phyloP scores from a whole-genome alignment of 139 green algal species.

The Chlorella ohadii region DNA sequence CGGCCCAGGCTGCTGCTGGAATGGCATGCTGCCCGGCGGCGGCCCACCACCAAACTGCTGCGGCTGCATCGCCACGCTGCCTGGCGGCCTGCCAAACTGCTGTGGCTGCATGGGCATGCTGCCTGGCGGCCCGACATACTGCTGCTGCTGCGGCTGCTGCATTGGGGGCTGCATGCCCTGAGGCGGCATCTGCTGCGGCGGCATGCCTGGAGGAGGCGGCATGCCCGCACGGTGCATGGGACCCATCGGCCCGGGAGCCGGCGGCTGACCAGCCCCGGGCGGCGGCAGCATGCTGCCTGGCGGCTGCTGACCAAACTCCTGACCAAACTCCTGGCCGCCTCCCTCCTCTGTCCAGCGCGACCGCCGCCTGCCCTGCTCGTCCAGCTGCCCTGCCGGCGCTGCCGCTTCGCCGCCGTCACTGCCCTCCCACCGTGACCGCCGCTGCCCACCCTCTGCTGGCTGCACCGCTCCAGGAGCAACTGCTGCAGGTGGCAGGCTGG shows the following conservation, averaged over 20 bases:
- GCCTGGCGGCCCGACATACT: neutral
- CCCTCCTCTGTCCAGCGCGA: neutral
- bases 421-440: slow-evolving; percentile 19
- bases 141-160: slow-evolving; percentile 1
- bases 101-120: no score
- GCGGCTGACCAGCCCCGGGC: neutral
- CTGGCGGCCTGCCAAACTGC: neutral
- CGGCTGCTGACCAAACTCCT: neutral
- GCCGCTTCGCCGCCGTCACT: neutral
- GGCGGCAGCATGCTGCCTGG: neutral
- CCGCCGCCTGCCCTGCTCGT: neutral
- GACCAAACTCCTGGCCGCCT: neutral
- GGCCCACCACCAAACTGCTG: no score
- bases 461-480: neutral
- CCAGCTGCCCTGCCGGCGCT: neutral
- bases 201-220: neutral
- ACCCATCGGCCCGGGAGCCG: neutral
- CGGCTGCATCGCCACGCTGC: neutral
- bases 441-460: neutral
- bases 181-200: neutral
- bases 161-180: no score
- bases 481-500: slow-evolving; percentile 2
- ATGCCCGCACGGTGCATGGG: neutral
- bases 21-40: no score
- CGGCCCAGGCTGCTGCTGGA: no score